Conservation (phyloP, 179 eudicot genomes). For the Beta lomatogona region DNA sequence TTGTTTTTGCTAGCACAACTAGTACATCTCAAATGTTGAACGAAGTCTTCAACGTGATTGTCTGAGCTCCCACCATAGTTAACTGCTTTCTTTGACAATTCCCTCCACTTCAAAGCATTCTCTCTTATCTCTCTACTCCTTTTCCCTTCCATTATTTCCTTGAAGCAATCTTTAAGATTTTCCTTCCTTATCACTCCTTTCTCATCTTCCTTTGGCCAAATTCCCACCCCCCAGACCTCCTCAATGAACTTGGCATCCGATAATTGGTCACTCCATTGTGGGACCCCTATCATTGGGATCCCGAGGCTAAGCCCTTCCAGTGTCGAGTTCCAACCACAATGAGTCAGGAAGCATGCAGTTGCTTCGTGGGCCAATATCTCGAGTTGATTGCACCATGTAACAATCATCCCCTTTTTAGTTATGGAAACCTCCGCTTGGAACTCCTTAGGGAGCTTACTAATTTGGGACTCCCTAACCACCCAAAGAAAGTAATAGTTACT, state of each 20-base stretch:
- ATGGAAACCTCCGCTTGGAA: constrained; percentile 23
- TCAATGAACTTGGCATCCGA: constrained; percentile 55
- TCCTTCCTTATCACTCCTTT: constrained; percentile 40
- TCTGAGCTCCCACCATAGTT: constrained; percentile 49
- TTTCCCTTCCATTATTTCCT: constrained; percentile 45
- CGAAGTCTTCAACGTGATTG: constrained; percentile 37
- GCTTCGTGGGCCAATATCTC: constrained; percentile 47
- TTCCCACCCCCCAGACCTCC: constrained; percentile 54
- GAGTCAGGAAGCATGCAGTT: constrained; percentile 49
- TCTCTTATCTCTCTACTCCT: constrained; percentile 34
- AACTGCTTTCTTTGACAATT: constrained; percentile 43
- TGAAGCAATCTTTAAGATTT: constrained; percentile 38
- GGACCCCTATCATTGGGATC: constrained; percentile 53
- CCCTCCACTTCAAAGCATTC: constrained; percentile 39
- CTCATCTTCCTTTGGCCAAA: constrained; percentile 45
- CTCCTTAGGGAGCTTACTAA: constrained; percentile 30
- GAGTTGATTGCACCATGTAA: constrained; percentile 56
- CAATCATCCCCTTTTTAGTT: constrained; percentile 36
- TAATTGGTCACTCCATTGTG: constrained; percentile 56
- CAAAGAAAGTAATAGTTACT: constrained; percentile 37
- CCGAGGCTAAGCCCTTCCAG: constrained; percentile 52
- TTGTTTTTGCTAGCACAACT: not conserved
- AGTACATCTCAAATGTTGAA: constrained; percentile 23
- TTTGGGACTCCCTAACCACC: constrained; percentile 45
- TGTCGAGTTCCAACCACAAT: constrained; percentile 66